phyloP scores from a whole-genome alignment of 768 basidiomycete species.

The Mycena olivaceomarginata region DNA sequence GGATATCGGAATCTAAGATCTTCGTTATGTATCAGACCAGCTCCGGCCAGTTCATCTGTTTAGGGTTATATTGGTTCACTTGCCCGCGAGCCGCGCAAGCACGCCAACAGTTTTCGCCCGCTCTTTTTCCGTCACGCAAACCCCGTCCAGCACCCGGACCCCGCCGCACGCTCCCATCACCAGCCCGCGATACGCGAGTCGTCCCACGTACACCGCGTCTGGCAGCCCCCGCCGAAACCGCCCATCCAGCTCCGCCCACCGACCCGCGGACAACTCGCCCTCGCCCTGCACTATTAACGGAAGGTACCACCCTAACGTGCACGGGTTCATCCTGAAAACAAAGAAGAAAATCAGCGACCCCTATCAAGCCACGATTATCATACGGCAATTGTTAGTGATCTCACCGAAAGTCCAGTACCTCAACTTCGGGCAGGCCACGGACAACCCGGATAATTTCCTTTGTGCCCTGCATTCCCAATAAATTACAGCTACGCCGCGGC shows the following conservation, averaged over 20 bases:
- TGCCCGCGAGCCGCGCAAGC: conserved; percentile 60
- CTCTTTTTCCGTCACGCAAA: conserved; percentile 90
- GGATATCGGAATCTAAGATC: no score
- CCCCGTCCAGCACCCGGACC: conserved; percentile 89
- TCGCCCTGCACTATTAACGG: conserved; percentile 81
- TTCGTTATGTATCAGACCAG: conserved; percentile 15
- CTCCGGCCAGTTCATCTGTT: not conserved
- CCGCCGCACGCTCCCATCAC: conserved; percentile 85
- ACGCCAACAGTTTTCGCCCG: conserved; percentile 86
- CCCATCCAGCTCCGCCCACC: conserved; percentile 87
- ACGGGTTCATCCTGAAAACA: conserved; percentile 89
- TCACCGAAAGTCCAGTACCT: conserved; percentile 95
- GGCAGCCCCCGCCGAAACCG: conserved; percentile 94
- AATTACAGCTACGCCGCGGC: not conserved
- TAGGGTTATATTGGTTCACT: no score
- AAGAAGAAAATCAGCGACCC: conserved; percentile 10
- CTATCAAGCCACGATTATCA: conserved; percentile 29
- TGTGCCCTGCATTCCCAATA: conserved; percentile 61
- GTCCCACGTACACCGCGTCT: conserved; percentile 90
- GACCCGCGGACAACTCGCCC: conserved; percentile 47
- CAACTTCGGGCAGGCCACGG: conserved; percentile 84
- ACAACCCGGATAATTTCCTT: conserved; percentile 84
- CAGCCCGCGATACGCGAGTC: conserved; percentile 92
- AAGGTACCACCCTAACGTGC: conserved; percentile 96
- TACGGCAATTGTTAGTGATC: conserved; percentile 45